These are phyloP conservation scores for Phytophthora sansomeana DNA, from an alignment of 352 stramenopile genomes.

Conservation along the genomic window DNA sequence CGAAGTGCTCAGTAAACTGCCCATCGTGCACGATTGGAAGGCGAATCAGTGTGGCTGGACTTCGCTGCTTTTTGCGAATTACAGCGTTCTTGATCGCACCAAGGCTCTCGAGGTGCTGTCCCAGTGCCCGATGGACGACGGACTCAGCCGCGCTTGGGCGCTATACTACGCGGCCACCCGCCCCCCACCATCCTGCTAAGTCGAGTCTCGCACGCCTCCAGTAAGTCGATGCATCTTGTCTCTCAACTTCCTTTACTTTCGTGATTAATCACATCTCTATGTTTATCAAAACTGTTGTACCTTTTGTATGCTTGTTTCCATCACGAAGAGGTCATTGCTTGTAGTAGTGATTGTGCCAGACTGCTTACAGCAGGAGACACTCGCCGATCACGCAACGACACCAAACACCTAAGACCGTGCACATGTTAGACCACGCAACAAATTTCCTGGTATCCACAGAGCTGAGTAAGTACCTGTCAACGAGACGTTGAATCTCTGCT, in stretches of 20 bases:
- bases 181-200: slow-evolving; percentile 33
- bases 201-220: neutral
- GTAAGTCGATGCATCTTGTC: neutral
- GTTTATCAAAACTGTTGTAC: slow-evolving; percentile 7
- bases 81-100: slow-evolving; percentile 49
- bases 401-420: slow-evolving; percentile 42
- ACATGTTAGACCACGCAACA: slow-evolving; percentile 4
- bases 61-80: slow-evolving; percentile 73
- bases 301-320: neutral
- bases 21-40: slow-evolving; percentile 61
- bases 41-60: slow-evolving; percentile 57
- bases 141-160: slow-evolving; percentile 72
- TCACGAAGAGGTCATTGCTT: slow-evolving; percentile 42
- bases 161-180: slow-evolving; percentile 66
- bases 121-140: slow-evolving; percentile 70
- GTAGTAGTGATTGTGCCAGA: slow-evolving; percentile 63
- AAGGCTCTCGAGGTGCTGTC: slow-evolving; percentile 49
- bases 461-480: slow-evolving; percentile 37
- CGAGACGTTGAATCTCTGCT: slow-evolving; percentile 35
- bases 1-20: slow-evolving; percentile 60
- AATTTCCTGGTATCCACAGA: neutral
- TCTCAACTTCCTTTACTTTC: neutral
- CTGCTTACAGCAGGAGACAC: slow-evolving; percentile 41
- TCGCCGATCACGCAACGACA: slow-evolving; percentile 40
- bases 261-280: neutral